These are phyloP conservation scores for Blastocystis sp. DNA, from an alignment of 352 stramenopile genomes.

Conservation along the genomic window DNA sequence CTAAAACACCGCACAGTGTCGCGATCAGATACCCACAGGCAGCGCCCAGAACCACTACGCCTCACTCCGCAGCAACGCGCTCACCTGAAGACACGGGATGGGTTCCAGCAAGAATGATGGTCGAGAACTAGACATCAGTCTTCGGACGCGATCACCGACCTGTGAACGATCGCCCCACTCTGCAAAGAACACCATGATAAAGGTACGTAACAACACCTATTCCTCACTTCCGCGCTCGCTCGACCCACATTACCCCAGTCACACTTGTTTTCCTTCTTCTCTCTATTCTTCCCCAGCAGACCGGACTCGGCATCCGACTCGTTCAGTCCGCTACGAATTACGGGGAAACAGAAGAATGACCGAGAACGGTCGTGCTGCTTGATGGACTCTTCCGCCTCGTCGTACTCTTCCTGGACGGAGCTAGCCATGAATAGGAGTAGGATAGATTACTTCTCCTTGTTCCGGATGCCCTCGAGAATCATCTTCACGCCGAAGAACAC, in stretches of 20 bases:
- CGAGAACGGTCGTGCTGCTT: constrained; percentile 2
- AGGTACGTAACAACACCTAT: constrained; percentile 83
- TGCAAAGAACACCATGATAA: constrained; percentile 86
- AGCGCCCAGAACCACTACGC: constrained; percentile 82
- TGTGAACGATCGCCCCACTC: constrained; percentile 86
- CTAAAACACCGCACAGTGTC: constrained; percentile 84
- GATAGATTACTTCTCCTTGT: constrained; percentile 9
- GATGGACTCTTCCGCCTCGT: constrained; percentile 30
- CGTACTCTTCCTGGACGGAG: constrained; percentile 45
- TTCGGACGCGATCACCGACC: background rate
- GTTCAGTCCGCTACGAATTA: background rate
- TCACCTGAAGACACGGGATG: constrained; percentile 78
- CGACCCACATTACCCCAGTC: constrained; percentile 19
- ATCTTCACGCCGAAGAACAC: constrained; percentile 85
- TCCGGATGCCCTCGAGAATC: constrained; percentile 76
- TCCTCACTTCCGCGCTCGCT: too few relatives aligned
- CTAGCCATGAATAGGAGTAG: background rate
- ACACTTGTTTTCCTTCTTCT: background rate
- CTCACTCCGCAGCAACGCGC: constrained; percentile 75
- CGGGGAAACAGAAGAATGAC: background rate
- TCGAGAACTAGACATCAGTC: constrained; percentile 29
- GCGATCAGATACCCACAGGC: constrained; percentile 86
- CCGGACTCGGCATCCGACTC: constrained; percentile 45
- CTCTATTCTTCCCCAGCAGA: background rate
- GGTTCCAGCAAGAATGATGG: constrained; percentile 37